Percentiles rank a stretch among this genome's conserved stretches.
Conservation (phyloP, 768 basidiomycete genomes). For the Chlorophyllum brunneum region DNA sequence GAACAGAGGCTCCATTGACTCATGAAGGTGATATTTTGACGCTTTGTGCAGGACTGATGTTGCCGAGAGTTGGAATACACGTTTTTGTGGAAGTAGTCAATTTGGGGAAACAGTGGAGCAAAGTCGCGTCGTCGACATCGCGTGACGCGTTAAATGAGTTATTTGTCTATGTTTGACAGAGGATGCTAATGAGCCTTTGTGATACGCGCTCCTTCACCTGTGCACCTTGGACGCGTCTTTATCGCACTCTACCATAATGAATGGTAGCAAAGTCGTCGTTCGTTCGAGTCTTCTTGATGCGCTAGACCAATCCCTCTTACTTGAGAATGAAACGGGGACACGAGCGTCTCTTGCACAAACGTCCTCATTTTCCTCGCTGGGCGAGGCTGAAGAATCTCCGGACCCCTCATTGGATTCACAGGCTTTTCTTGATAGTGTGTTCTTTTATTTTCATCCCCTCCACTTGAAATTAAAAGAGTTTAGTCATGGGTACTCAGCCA, state of each 20-base stretch:
- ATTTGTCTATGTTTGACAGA: not conserved
- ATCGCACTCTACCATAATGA: not conserved
- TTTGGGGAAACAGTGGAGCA: too few species aligned
- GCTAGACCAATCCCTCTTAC: conserved; percentile 1
- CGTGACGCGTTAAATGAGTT: conserved; percentile 5
- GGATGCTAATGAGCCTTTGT: not conserved
- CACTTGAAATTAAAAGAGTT: not conserved
- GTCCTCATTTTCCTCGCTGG: not conserved
- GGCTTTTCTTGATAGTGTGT: not conserved
- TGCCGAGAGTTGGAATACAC: too few species aligned
- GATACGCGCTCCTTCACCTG: not conserved
- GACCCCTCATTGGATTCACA: not conserved
- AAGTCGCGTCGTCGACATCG: too few species aligned
- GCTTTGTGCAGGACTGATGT: too few species aligned
- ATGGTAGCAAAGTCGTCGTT: not conserved
- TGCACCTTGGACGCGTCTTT: not conserved
- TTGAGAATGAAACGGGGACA: not conserved
- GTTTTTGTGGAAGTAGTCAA: too few species aligned
- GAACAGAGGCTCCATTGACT: not conserved
- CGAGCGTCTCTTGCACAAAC: not conserved
- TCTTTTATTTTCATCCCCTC: not conserved
- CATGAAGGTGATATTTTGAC: too few species aligned
- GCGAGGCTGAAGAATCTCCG: not conserved
- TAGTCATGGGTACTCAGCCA: not conserved
- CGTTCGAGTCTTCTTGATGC: conserved; percentile 9